Conservation (phyloP, 176 grass and related monocot genomes). For the Cocos nucifera region DNA sequence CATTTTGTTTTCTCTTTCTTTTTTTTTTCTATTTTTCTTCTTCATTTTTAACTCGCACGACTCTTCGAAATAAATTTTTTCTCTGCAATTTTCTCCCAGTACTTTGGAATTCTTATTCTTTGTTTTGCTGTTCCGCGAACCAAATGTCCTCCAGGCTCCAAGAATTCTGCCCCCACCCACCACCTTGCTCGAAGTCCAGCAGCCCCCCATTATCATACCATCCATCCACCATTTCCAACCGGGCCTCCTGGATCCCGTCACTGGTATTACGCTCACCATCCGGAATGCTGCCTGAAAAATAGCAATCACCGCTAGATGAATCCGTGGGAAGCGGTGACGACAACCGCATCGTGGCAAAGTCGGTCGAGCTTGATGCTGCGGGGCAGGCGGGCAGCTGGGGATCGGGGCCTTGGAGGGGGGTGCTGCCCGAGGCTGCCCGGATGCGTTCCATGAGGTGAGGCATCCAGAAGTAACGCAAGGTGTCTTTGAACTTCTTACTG, state of each 20-base stretch:
- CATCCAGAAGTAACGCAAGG: slow-evolving; percentile 53
- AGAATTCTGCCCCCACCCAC: slow-evolving; percentile 31
- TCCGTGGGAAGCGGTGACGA: slow-evolving; percentile 4
- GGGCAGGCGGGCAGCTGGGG: too few species aligned
- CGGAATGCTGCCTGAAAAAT: neutral
- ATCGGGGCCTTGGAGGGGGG: too few species aligned
- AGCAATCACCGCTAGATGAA: slow-evolving; percentile 3
- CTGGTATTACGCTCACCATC: neutral
- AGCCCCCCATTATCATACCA: too few species aligned
- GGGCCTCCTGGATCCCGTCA: slow-evolving; percentile 1
- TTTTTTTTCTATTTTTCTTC: too few species aligned
- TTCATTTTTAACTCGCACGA: too few species aligned
- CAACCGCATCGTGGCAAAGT: too few species aligned
- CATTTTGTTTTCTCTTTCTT: too few species aligned
- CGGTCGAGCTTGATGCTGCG: too few species aligned
- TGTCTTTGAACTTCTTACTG: slow-evolving; percentile 44
- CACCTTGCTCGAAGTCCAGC: slow-evolving; percentile 15
- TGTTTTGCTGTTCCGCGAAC: slow-evolving; percentile 17
- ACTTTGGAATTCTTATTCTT: neutral
- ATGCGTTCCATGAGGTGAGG: slow-evolving; percentile 28
- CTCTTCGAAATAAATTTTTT: too few species aligned
- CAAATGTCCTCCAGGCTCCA: slow-evolving; percentile 48
- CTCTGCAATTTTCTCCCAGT: too few species aligned
- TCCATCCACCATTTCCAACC: neutral
- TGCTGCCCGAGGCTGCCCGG: neutral